Percentiles rank a stretch among this genome's conserved stretches.
Evolutionary conservation across 2,329 filamentous ascomycete species (phyloP).

Genomic region (Diaporthe ilicicola): DNA sequence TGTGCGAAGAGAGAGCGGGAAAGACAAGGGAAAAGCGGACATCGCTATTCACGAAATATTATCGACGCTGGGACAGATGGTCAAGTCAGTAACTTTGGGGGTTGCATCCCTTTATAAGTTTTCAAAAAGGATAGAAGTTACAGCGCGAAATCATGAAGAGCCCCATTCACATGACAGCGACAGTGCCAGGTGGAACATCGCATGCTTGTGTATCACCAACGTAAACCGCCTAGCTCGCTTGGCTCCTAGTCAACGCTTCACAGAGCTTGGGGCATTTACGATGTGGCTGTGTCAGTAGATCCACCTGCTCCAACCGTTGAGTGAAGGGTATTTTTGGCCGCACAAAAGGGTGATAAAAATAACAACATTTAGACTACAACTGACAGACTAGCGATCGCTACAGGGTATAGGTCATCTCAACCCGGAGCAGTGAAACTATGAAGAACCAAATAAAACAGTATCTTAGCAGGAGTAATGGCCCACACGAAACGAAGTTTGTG

Average conservation of each 20-base stretch:
- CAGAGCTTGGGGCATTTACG: background rate
- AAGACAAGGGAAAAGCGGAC: background rate
- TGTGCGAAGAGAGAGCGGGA: too few species aligned
- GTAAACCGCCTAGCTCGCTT: background rate
- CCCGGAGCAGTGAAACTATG: background rate
- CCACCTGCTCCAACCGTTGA: background rate
- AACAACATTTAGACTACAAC: background rate
- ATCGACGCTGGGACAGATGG: background rate
- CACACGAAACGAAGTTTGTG: background rate
- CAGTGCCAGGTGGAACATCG: background rate
- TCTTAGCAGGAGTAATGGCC: background rate
- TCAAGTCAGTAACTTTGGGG: background rate
- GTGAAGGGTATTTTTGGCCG: background rate
- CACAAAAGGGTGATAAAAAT: background rate
- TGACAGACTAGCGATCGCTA: background rate
- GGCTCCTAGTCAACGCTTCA: constrained; percentile 5
- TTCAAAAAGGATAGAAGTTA: background rate
- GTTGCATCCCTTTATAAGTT: background rate
- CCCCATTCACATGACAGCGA: too few species aligned
- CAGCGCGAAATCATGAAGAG: too few species aligned
- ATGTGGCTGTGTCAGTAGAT: background rate
- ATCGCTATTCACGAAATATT: background rate
- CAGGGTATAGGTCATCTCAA: background rate
- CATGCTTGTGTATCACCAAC: background rate
- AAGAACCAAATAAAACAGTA: background rate